phyloP scores from a whole-genome alignment of 768 basidiomycete species.

The Russula ochroleuca region DNA sequence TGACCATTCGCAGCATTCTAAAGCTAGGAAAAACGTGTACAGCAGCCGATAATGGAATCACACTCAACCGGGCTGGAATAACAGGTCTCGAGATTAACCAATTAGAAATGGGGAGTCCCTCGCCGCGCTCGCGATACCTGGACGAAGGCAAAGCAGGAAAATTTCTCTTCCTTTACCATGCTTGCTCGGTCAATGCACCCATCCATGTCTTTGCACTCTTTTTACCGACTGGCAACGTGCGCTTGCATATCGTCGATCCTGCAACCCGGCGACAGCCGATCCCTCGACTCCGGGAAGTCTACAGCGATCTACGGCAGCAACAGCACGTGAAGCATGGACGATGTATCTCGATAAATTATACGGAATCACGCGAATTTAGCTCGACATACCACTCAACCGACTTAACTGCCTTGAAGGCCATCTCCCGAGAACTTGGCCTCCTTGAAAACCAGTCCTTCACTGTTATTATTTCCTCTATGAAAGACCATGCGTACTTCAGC shows the following conservation, averaged over 20 bases:
- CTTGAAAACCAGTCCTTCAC: conserved; percentile 69
- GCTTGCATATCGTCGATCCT: conserved; percentile 86
- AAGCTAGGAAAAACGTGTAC: conserved; percentile 81
- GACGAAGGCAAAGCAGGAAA: conserved; percentile 64
- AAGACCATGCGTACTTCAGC: conserved; percentile 82
- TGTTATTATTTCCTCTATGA: conserved; percentile 80
- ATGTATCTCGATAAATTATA: conserved; percentile 58
- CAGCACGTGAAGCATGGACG: conserved; percentile 40
- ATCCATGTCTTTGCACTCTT: conserved; percentile 90
- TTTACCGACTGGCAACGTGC: conserved; percentile 61
- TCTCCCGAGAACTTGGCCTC: conserved; percentile 81
- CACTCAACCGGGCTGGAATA: conserved; percentile 78
- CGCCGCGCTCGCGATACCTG: conserved; percentile 66
- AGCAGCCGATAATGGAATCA: conserved; percentile 58
- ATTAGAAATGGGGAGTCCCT: conserved; percentile 57
- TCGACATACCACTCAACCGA: conserved; percentile 78
- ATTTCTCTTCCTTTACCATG: conserved; percentile 87
- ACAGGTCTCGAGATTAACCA: conserved; percentile 80
- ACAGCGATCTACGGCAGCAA: conserved; percentile 57
- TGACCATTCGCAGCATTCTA: conserved; percentile 74
- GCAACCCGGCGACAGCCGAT: conserved; percentile 83
- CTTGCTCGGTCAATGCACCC: conserved; percentile 61
- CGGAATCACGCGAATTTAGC: conserved; percentile 53
- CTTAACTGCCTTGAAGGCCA: conserved; percentile 71
- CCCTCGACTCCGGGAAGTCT: conserved; percentile 68